Conservation (phyloP, 106 monocot genomes). For the Platanthera guangdongensis region DNA sequence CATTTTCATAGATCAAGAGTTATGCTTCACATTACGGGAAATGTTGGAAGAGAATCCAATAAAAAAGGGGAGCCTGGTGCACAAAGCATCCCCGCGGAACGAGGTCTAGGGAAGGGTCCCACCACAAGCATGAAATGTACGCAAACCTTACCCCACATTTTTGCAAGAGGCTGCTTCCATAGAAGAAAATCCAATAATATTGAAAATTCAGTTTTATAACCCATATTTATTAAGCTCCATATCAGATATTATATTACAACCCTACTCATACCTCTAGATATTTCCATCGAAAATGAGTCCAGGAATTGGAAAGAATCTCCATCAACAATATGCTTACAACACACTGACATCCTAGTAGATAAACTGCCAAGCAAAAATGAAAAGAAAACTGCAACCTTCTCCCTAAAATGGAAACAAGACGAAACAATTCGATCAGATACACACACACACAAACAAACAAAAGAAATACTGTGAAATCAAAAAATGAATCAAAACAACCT, state of each 20-base stretch:
- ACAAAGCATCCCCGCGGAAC: too few relatives aligned
- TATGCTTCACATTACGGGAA: not conserved
- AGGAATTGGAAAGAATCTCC: conserved; percentile 16
- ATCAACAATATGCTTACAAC: conserved; percentile 3
- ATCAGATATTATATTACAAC: not conserved
- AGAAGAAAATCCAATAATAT: not conserved
- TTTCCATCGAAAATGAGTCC: conserved; percentile 25
- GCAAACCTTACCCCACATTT: too few relatives aligned
- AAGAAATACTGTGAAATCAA: not conserved
- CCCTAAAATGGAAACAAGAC: conserved; percentile 28
- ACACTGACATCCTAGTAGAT: conserved; percentile 12
- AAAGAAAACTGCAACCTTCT: conserved; percentile 47
- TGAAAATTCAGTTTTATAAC: conserved; percentile 1
- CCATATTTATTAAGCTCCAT: not conserved
- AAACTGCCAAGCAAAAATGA: conserved; percentile 46
- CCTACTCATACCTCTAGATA: conserved; percentile 28
- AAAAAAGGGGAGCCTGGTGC: too few relatives aligned
- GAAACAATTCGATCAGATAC: not conserved
- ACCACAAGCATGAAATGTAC: too few relatives aligned
- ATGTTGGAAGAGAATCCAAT: not conserved
- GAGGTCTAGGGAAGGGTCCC: too few relatives aligned
- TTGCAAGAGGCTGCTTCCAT: too few relatives aligned
- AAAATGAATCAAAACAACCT: not conserved
- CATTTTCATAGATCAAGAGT: not conserved
- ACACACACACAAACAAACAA: not conserved